Conservation (phyloP, 768 basidiomycete species). For the Exsudoporus frostii region DNA sequence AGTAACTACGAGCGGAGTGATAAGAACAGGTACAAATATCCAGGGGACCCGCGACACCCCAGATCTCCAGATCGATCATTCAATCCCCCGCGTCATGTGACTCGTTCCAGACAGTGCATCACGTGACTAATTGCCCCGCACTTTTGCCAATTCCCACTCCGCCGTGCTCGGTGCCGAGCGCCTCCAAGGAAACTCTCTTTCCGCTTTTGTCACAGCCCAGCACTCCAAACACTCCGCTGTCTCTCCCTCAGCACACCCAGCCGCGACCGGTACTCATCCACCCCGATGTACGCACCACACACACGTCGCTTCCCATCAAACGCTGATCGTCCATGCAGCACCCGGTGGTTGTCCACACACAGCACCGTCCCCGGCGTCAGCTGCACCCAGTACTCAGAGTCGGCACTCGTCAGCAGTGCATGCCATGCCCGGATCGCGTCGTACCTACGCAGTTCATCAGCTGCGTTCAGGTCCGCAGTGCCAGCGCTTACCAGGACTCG, state of each 20-base stretch:
- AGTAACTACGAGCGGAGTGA: conserved; percentile 4
- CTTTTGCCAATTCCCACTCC: conserved; percentile 23
- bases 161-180: conserved; percentile 18
- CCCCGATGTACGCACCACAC: conserved; percentile 93
- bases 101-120: conserved; percentile 12
- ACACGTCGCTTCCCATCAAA: conserved; percentile 87
- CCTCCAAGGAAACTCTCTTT: neutral
- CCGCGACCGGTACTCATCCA: conserved; percentile 86
- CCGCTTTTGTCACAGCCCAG: conserved; percentile 39
- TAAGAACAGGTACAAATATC: conserved; percentile 26
- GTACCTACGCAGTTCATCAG: conserved; percentile 48
- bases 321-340: conserved; percentile 90
- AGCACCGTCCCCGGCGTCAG: conserved; percentile 85
- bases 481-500: conserved; percentile 59
- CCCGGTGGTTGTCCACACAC: conserved; percentile 93
- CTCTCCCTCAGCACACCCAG: conserved; percentile 63
- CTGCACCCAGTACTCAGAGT: conserved; percentile 91
- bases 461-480: neutral
- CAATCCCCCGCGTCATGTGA: conserved; percentile 17
- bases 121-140: conserved; percentile 20
- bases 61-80: conserved; percentile 21
- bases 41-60: conserved; percentile 16
- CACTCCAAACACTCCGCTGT: conserved; percentile 58
- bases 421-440: conserved; percentile 81
- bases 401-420: conserved; percentile 64